Base-by-base conservation (phyloP, 2,329 filamentous ascomycete species). In the Laburnicola sp. region DNA sequence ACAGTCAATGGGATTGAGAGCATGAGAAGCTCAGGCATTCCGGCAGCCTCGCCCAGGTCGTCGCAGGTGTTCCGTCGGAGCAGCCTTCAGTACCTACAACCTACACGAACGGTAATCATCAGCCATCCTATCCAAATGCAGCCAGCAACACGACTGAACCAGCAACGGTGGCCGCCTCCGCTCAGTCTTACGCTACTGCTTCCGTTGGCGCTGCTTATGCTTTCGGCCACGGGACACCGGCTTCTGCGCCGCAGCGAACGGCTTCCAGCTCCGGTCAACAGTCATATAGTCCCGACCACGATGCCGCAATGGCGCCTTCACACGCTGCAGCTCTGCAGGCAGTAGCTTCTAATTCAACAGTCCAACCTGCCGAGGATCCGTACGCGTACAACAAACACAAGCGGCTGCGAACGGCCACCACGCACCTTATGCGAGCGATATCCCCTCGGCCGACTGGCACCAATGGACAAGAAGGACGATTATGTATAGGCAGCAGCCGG, bases 1-100 rank as follows among this genome's bases (percentile, higher is more conserved):
- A 42, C 72, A 75, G 27, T 78, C 77, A 2, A 65, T 83, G 2
- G 66, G 63, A 76, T 71, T 48, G 74, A 75, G 21, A 76, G 70
- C 59, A 70, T n/a, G n/a, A n/a, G n/a, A n/a, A n/a, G n/a, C n/a
- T n/a, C n/a, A n/a, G n/a, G n/a, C n/a, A n/a, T n/a, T n/a, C n/a
- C n/a, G n/a, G n/a, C n/a, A n/a, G n/a, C n/a, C n/a, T 75, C 3
- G 74, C 74, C 3, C 70, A 70, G 8, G 71, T 71, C 4, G 69
- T n/a, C n/a, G n/a, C n/a, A n/a, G n/a, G n/a, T n/a, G n/a, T 60
- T 11, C 67, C 70, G 8, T 61, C 61, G 25, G 64, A 64, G 16
- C 45, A 59, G 9, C 50, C 57, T 3, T 39, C 56, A 2, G 42
- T 59, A 32, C 45, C 51, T 31, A 26, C 62, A 0, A 45, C 62